A percentile compares a stretch with the other conserved stretches of the same genome.
Conservation (phyloP, 129 eudicot genomes). For the Apium graveolens region DNA sequence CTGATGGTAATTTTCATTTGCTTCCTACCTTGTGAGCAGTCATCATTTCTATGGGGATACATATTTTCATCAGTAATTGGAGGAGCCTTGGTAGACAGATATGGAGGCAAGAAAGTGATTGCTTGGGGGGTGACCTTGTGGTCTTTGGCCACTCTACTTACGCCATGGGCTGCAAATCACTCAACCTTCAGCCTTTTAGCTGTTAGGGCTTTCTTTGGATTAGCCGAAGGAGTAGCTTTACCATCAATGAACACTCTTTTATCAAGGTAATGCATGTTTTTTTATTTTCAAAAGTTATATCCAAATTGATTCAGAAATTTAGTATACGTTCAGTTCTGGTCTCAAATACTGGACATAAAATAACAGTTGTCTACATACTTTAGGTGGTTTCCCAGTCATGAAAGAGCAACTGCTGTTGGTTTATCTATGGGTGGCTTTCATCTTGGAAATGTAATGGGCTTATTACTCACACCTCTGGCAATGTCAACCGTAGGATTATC, state of each 20-base stretch:
- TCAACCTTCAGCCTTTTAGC: conserved; percentile 70
- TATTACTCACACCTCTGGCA: conserved; percentile 57
- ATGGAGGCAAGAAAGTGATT: conserved; percentile 77
- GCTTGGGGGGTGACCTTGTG: conserved; percentile 92
- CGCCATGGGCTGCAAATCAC: conserved; percentile 97
- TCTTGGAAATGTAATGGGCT: conserved; percentile 90
- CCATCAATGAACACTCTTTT: conserved; percentile 85
- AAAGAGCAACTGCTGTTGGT: conserved; percentile 94
- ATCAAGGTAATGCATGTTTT: conserved; percentile 45
- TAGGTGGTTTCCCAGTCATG: conserved; percentile 97
- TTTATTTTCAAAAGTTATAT: background rate
- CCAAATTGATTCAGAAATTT: background rate
- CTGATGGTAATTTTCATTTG: conserved; percentile 5
- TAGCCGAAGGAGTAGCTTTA: conserved; percentile 94
- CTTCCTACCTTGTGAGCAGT: conserved; percentile 33
- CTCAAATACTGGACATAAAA: background rate
- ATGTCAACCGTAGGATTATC: conserved; percentile 72
- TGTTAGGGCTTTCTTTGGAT: conserved; percentile 83
- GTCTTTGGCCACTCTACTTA: conserved; percentile 85
- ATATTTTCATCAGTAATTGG: conserved; percentile 85
- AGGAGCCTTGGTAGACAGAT: conserved; percentile 93
- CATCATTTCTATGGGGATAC: conserved; percentile 98
- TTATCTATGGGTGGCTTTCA: conserved; percentile 99
- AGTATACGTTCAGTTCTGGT: background rate
- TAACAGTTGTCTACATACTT: background rate